phyloP scores from a whole-genome alignment of 208 protist species.

The Leishmania mexicana region DNA sequence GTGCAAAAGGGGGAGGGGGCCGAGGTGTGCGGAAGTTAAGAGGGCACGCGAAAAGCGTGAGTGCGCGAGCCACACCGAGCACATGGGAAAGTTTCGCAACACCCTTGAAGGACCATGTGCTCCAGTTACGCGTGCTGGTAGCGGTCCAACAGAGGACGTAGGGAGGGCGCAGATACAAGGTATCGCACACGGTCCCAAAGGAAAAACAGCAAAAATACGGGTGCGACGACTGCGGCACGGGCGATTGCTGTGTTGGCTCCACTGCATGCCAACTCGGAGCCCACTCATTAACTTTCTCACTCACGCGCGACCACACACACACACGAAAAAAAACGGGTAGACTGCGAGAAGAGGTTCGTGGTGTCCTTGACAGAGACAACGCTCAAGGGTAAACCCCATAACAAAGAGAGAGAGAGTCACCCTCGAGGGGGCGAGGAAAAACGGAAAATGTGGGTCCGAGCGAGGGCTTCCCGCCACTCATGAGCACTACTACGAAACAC shows the following conservation, averaged over 20 bases:
- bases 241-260: not conserved
- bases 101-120: not conserved
- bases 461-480: not conserved
- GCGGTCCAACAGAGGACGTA: not conserved
- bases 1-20: not conserved
- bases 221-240: not conserved
- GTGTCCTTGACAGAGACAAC: not conserved
- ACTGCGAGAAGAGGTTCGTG: not conserved
- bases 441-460: not conserved
- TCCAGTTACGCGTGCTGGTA: not conserved
- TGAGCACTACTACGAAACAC: not conserved
- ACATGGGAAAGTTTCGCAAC: not conserved
- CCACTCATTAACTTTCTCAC: not conserved
- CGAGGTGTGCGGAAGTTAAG: not conserved
- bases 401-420: not conserved
- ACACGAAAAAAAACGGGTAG: not conserved
- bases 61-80: not conserved
- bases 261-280: not conserved
- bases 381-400: not conserved
- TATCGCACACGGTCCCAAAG: not conserved
- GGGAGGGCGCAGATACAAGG: not conserved
- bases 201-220: not conserved
- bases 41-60: not conserved
- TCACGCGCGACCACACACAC: not conserved
- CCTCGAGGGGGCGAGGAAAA: not conserved